Conservation (phyloP, 2,329 filamentous ascomycete genomes). For the Cordyceps pruinosa region DNA sequence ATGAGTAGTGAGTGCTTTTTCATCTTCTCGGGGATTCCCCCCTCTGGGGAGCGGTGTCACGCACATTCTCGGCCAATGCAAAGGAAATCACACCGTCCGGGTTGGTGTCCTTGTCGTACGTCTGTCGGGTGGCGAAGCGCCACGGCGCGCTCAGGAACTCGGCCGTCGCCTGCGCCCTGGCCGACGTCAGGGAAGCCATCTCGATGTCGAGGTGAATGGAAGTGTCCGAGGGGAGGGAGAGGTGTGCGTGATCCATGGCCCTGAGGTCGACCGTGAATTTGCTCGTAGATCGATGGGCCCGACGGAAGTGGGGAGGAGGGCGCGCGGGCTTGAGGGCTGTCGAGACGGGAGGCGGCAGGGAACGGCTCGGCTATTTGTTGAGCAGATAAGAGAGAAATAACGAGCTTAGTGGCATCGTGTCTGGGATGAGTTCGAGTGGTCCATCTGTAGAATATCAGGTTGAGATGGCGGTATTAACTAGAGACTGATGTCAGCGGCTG, state of each 20-base stretch:
- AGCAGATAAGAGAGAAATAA: background rate
- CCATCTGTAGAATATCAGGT: background rate
- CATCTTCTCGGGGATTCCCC: too few species aligned
- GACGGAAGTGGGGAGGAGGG: conserved; percentile 9
- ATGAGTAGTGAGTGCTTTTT: background rate
- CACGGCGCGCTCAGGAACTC: conserved; percentile 23
- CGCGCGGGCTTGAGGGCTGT: too few species aligned
- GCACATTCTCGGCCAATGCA: conserved; percentile 41
- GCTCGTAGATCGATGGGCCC: conserved; percentile 4
- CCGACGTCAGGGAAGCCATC: conserved; percentile 17
- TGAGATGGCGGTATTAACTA: background rate
- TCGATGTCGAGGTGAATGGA: background rate
- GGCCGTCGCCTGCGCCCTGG: conserved; percentile 20
- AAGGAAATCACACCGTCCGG: conserved; percentile 40
- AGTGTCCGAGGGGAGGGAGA: background rate
- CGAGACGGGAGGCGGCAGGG: too few species aligned
- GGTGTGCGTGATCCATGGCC: background rate
- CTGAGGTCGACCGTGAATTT: background rate
- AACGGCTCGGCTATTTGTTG: background rate
- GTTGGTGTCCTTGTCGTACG: conserved; percentile 33
- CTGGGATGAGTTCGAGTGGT: too few species aligned
- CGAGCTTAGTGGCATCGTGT: background rate
- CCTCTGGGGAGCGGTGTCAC: background rate
- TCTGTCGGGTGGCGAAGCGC: conserved; percentile 25
- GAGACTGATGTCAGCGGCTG: background rate